Evolutionary conservation across 75 land plant genomes (phyloP).

Genomic region (Pinus taeda): DNA sequence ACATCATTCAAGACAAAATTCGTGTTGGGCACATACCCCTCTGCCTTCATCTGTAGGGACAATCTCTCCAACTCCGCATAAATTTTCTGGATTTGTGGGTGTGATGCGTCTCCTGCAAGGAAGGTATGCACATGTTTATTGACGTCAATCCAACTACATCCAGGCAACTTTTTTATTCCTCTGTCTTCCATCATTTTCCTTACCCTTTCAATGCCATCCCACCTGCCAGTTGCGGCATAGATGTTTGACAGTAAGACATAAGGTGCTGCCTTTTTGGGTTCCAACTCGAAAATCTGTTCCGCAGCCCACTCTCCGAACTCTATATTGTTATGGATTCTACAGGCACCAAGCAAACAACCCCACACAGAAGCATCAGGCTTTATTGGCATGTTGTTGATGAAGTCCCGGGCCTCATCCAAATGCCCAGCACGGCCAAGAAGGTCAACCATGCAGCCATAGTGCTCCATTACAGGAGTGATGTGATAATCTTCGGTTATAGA

Average conservation of each 20-base stretch:
- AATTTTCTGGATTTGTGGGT: neutral
- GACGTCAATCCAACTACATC: neutral
- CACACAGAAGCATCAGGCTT: slow-evolving; percentile 5
- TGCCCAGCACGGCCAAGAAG: slow-evolving; percentile 10
- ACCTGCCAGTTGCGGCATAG: neutral
- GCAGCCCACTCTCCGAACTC: neutral
- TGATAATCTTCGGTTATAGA: neutral
- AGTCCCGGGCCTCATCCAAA: slow-evolving; percentile 10
- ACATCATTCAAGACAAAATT: slow-evolving; percentile 17
- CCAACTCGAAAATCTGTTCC: neutral
- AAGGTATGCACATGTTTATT: neutral
- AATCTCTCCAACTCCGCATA: neutral
- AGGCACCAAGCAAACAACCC: slow-evolving; percentile 8
- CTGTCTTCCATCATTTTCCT: neutral
- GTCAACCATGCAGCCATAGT: slow-evolving; percentile 10
- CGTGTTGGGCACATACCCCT: neutral
- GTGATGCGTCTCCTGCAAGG: neutral
- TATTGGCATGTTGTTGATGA: neutral
- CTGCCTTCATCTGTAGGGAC: slow-evolving; percentile 8
- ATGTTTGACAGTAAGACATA: neutral
- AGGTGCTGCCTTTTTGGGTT: neutral
- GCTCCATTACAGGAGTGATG: neutral
- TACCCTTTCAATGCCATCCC: neutral
- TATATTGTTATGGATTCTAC: neutral
- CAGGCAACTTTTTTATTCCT: neutral